A percentile compares a stretch with the other conserved stretches of the same genome.
These are phyloP conservation scores for Kalaharituber pfeilii DNA, from an alignment of 2,329 filamentous ascomycete genomes.

Conservation along the genomic window DNA sequence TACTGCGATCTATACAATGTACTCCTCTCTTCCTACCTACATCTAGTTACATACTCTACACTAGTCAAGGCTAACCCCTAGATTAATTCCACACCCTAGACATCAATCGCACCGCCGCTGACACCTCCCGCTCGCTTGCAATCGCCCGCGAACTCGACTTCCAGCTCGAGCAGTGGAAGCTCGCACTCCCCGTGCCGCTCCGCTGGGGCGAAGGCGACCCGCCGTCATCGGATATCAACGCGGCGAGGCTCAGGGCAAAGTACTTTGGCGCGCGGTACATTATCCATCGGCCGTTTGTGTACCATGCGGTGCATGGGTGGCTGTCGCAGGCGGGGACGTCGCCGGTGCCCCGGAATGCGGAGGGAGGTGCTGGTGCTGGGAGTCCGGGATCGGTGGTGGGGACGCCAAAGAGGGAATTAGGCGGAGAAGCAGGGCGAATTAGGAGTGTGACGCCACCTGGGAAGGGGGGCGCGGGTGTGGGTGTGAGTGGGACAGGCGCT, in stretches of 20 bases:
- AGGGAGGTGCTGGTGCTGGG: not conserved
- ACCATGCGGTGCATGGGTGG: conserved; percentile 38
- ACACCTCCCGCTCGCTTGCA: conserved; percentile 19
- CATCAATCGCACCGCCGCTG: not conserved
- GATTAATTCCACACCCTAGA: too few species aligned
- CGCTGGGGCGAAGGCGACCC: conserved; percentile 48
- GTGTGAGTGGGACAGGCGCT: conserved; percentile 17
- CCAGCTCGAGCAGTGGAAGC: conserved; percentile 22
- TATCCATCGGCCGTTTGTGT: conserved; percentile 63
- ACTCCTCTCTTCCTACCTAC: not conserved
- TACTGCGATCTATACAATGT: too few species aligned
- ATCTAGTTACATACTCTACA: too few species aligned
- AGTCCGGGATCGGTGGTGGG: not conserved
- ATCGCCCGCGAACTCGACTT: conserved; percentile 25
- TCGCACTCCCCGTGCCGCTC: conserved; percentile 16
- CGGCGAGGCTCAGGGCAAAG: conserved; percentile 73
- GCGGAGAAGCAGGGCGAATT: not conserved
- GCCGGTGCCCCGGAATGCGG: not conserved
- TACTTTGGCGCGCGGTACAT: conserved; percentile 89
- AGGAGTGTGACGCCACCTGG: conserved; percentile 11
- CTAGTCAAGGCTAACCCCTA: conserved; percentile 12
- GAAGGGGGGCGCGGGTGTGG: conserved; percentile 6
- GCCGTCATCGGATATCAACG: conserved; percentile 58
- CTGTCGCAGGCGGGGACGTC: not conserved
- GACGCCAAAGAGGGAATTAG: not conserved